Evolutionary conservation across 441 rosid species (phyloP), one percentile per base, ranked within the genome.

Genomic region (Manihot esculenta): DNA sequence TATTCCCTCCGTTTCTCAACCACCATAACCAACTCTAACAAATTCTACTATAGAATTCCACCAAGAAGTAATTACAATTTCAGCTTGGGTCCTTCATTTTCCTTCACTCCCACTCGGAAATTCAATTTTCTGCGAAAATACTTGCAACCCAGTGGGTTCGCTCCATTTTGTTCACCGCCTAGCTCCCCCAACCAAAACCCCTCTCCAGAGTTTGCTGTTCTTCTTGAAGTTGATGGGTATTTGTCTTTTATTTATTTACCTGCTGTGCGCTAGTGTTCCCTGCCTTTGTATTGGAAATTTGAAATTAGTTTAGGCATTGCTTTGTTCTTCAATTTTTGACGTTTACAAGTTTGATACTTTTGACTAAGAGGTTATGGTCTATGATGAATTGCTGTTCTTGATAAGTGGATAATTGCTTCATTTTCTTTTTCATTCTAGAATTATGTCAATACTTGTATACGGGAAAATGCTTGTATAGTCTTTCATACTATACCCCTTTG

Each of bases 211-310:
- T 64, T 90, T 26, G 95, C 89, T 47, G 79, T 94, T 72, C 88
- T 91, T 80, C 92, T 94, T 62, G 96, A 94, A 78, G 92, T 94
- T 73, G 98, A 94, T 70, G 96, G 97, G 98, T 94, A 82, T 17
- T 45, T 3, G 24, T 50, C 53, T 60, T 23, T 17, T 41, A 45
- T 41, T 27, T 41, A 21, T 48, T 41, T 41, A 5, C 33, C 58
- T 41, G 12, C 45, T 11, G 63, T 58, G 66, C 35, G 5, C n/a
- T 45, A 18, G 6, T n/a, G 0, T 55, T 35, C 41, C 41, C 7
- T 35, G 41, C 41, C 41, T 56, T 60, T 61, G 30, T 47, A 12
- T 14, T 14, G 17, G 30, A 30, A 8, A 8, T 44, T 57, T 20
- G 7, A 20, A 5, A n/a, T n/a, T 18, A 50, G 18, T 58, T 58